Percentiles rank a stretch among this genome's conserved stretches.
Evolutionary conservation across 495 filamentous ascomycete genomes (phyloP).

Genomic region (Terfezia boudieri): DNA sequence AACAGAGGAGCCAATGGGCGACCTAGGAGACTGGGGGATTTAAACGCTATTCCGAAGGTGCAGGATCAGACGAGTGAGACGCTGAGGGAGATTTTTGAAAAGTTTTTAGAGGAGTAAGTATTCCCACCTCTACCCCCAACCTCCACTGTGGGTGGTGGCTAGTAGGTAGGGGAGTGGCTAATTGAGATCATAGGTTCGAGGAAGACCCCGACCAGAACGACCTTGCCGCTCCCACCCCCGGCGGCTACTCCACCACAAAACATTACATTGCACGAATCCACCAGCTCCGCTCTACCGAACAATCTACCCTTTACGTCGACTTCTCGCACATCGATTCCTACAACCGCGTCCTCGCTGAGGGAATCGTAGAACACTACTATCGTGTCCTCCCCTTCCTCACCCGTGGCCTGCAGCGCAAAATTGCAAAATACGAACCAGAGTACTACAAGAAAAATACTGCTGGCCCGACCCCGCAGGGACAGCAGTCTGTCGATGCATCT

Average conservation of each 20-base stretch:
- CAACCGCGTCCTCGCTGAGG: slow-evolving; percentile 54
- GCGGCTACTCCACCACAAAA: slow-evolving; percentile 22
- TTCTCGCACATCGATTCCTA: slow-evolving; percentile 60
- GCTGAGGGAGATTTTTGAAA: slow-evolving; percentile 66
- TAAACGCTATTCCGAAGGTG: slow-evolving; percentile 49
- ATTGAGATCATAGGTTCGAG: slow-evolving; percentile 31
- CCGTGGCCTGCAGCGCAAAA: slow-evolving; percentile 71
- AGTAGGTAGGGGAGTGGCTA: no score
- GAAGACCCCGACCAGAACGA: slow-evolving; percentile 55
- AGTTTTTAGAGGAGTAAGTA: slow-evolving; percentile 61
- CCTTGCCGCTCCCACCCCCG: slow-evolving; percentile 8
- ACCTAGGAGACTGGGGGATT: slow-evolving; percentile 11
- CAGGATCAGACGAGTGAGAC: slow-evolving; percentile 70
- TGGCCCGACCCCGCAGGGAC: slow-evolving; percentile 6
- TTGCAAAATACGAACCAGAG: slow-evolving; percentile 78
- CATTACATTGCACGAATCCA: slow-evolving; percentile 96
- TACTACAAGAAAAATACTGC: slow-evolving; percentile 62
- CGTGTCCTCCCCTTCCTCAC: slow-evolving; percentile 85
- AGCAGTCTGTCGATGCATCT: slow-evolving; percentile 43
- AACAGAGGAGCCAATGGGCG: slow-evolving; percentile 8
- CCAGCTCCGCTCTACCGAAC: slow-evolving; percentile 56
- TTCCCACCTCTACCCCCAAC: background rate
- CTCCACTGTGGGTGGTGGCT: background rate
- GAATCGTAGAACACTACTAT: slow-evolving; percentile 78
- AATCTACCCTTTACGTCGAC: slow-evolving; percentile 96